phyloP scores from a whole-genome alignment of 352 stramenopile genomes.

The Pythium dissotocum region DNA sequence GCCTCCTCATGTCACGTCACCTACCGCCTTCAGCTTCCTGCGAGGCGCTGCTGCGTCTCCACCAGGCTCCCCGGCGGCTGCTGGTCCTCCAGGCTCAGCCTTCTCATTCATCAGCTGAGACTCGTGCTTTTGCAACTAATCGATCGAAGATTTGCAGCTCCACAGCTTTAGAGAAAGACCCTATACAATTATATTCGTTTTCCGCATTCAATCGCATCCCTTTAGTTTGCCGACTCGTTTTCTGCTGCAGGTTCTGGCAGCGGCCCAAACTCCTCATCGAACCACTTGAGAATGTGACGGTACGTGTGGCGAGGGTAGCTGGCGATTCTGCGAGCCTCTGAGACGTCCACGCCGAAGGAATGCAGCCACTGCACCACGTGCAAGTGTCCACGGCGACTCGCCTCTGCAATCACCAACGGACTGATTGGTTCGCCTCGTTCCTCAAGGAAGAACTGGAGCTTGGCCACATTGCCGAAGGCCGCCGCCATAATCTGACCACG shows the following conservation, averaged over 20 bases:
- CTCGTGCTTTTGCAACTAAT: not conserved
- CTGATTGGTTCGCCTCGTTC: constrained; percentile 27
- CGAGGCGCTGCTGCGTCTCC: constrained; percentile 35
- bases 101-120: constrained; percentile 31
- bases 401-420: constrained; percentile 22
- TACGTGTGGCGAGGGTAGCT: constrained; percentile 24
- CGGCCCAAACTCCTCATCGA: constrained; percentile 20
- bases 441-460: constrained; percentile 31
- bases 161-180: constrained; percentile 5
- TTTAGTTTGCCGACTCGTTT: not conserved
- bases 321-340: constrained; percentile 19
- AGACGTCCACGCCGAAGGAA: constrained; percentile 28
- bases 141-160: not conserved
- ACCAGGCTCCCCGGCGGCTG: constrained; percentile 22
- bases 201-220: not conserved
- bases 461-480: constrained; percentile 27
- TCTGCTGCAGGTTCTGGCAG: not conserved
- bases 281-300: constrained; percentile 25
- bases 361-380: constrained; percentile 37
- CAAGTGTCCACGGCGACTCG: constrained; percentile 26
- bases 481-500: constrained; percentile 23
- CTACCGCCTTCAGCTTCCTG: constrained; percentile 65
- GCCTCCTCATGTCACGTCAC: constrained; percentile 44
- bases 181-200: constrained; percentile 14
- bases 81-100: constrained; percentile 16